Percentiles rank a stretch among this genome's conserved stretches.
phyloP scores from a whole-genome alignment of 2,329 filamentous ascomycete genomes.

The Malbranchea cinnamomea region DNA sequence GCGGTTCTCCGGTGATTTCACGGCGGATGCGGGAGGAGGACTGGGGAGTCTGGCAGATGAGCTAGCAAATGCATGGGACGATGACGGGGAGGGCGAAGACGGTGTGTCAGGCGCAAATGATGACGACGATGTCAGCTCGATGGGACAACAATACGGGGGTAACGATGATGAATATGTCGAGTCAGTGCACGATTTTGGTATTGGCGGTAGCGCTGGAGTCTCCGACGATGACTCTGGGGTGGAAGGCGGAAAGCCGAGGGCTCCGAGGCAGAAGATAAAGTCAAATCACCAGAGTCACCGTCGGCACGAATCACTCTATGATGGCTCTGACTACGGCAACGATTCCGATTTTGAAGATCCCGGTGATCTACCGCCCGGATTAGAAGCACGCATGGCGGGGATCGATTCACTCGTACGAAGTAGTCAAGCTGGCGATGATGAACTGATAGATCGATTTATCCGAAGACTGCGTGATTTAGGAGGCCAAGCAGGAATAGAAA shows the following conservation, averaged over 20 bases:
- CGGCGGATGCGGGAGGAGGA: slow-evolving; percentile 24
- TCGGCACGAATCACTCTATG: slow-evolving; percentile 32
- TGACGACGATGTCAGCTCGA: slow-evolving; percentile 18
- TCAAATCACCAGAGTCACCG: slow-evolving; percentile 21
- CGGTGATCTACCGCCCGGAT: slow-evolving; percentile 37
- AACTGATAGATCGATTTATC: slow-evolving; percentile 38
- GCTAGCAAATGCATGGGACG: slow-evolving; percentile 44
- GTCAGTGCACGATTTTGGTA: slow-evolving; percentile 15
- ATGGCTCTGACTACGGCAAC: slow-evolving; percentile 44
- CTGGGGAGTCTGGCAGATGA: slow-evolving; percentile 50
- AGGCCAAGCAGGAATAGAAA: slow-evolving; percentile 41
- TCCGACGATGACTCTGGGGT: slow-evolving; percentile 10
- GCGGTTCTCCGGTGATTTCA: slow-evolving; percentile 26
- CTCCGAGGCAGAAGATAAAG: slow-evolving; percentile 25
- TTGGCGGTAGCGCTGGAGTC: slow-evolving; percentile 4
- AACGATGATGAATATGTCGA: slow-evolving; percentile 10
- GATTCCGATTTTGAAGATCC: slow-evolving; percentile 40
- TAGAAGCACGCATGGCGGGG: slow-evolving; percentile 40
- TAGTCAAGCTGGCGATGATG: slow-evolving; percentile 38
- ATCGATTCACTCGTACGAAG: slow-evolving; percentile 40
- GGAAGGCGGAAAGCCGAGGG: slow-evolving; percentile 5
- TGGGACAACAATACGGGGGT: too few species aligned
- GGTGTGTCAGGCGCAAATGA: slow-evolving; percentile 8
- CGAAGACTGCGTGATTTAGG: slow-evolving; percentile 38
- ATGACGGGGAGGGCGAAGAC: slow-evolving; percentile 25